Evolutionary conservation across 2,329 filamentous ascomycete species (phyloP), one percentile per base, ranked within the genome.

Genomic region (Cercospora sesami): DNA sequence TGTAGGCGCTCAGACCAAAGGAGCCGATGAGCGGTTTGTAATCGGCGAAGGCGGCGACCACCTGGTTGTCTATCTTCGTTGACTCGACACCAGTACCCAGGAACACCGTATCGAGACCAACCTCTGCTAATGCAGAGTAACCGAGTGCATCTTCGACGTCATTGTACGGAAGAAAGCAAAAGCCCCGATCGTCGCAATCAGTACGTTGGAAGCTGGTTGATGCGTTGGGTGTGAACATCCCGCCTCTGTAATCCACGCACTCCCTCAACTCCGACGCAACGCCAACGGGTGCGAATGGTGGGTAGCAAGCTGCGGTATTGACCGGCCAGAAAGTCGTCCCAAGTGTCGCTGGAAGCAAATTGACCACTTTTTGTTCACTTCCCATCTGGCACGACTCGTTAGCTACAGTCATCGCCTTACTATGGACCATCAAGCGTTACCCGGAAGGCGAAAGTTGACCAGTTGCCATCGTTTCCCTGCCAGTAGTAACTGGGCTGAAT

Each of bases 401-500:
- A 48, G 18, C 9, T 23, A 10, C 45, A 23, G 45, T 6, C 2
- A 9, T 21, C n/a, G 6, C 45, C n/a, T 10, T 12, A 4, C 9
- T 12, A 12, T 23, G 18, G 18, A 23, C 7, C 45, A 9, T 48
- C 45, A 12, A 48, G 28, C 45, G 5, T 53, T 53, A 53, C 48
- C 48, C 3, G 48, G 12, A 93, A 81, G 9, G 81, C 82, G 70
- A 91, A 87, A 5, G 89, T 86, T n/a, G 90, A 92, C 91, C 91
- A 94, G 70, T 84, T 85, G 12, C 90, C 90, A 76, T 91, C 89
- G 36, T 63, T 63, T 4, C 64, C 63, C 18, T 57, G 12, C 31
- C 58, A 26, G 12, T 3, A 39, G 5, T 10, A 10, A 39, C 23
- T 53, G 3, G 48, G 21, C 4, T 8, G 12, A 1, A 53, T 53